A percentile compares a stretch with the other conserved stretches of the same genome.
Evolutionary conservation across 2,329 filamentous ascomycete genomes (phyloP).

Genomic region (Aspergillus fumigatiaffinis): DNA sequence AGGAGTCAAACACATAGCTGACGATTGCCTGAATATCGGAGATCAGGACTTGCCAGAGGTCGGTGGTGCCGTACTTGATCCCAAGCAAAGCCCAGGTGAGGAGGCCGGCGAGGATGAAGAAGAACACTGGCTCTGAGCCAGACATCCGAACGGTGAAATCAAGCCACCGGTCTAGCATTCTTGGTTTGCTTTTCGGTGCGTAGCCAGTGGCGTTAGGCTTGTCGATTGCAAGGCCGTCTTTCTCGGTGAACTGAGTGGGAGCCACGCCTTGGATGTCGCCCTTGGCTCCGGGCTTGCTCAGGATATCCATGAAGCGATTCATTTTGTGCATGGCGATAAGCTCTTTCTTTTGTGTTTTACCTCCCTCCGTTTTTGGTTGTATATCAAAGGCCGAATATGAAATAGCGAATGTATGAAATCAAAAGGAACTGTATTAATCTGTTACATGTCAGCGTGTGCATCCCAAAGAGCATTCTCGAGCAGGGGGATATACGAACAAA

Average conservation of each 20-base stretch:
- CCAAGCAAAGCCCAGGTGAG: slow-evolving; percentile 24
- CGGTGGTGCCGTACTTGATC: slow-evolving; percentile 15
- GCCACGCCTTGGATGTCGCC: not conserved
- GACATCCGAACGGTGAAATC: slow-evolving; percentile 22
- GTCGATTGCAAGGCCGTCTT: not conserved
- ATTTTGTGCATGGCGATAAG: not conserved
- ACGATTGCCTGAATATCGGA: slow-evolving; percentile 26
- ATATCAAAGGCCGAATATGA: not conserved
- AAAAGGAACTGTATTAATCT: not conserved
- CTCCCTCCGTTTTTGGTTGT: not conserved
- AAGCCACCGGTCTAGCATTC: slow-evolving; percentile 12
- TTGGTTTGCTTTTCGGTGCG: not conserved
- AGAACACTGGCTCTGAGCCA: slow-evolving; percentile 22
- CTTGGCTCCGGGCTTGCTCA: not conserved
- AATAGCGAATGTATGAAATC: not conserved
- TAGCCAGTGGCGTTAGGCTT: not conserved
- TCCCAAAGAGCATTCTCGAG: not conserved
- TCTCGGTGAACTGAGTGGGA: not conserved
- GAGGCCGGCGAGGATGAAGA: slow-evolving; percentile 27
- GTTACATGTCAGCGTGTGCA: not conserved
- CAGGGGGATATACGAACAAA: not conserved
- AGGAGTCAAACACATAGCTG: slow-evolving; percentile 25
- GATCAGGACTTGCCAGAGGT: slow-evolving; percentile 23
- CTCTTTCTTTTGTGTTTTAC: no score
- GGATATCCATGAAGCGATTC: not conserved